Conservation (phyloP, 257 asterid genomes). For the Jasminum sambac region DNA sequence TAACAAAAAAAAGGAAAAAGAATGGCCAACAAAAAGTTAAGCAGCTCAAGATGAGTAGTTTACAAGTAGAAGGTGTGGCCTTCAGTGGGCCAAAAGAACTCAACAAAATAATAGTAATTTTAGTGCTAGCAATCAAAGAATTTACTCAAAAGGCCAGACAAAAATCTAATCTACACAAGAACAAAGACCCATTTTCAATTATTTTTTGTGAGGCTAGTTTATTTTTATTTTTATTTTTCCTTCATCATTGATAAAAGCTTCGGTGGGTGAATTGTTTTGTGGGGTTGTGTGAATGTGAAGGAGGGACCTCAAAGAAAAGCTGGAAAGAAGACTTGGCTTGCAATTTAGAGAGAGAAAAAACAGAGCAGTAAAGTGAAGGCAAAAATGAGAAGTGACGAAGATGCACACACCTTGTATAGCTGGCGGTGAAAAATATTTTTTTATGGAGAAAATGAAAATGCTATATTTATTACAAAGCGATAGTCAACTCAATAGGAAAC, state of each 20-base stretch:
- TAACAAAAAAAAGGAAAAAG: conserved; percentile 2
- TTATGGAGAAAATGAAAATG: conserved; percentile 27
- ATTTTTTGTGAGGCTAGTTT: not conserved
- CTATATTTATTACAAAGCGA: not conserved
- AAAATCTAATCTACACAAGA: conserved; percentile 50
- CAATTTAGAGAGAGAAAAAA: conserved; percentile 40
- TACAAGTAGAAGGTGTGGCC: conserved; percentile 52
- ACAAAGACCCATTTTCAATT: not conserved
- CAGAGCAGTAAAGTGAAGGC: conserved; percentile 42
- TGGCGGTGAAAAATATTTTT: conserved; percentile 15
- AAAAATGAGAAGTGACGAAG: conserved; percentile 26
- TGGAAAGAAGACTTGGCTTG: conserved; percentile 65
- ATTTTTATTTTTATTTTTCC: conserved; percentile 18
- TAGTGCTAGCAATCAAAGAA: conserved; percentile 27
- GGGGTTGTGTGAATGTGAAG: conserved; percentile 48
- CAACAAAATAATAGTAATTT: conserved; percentile 32
- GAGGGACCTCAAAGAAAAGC: conserved; percentile 44
- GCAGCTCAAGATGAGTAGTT: conserved; percentile 47
- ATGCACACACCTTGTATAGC: conserved; percentile 46
- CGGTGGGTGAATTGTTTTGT: conserved; percentile 49
- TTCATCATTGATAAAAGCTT: conserved; percentile 22
- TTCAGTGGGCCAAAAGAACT: conserved; percentile 62
- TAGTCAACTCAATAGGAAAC: conserved; percentile 14
- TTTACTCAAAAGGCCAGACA: conserved; percentile 45
- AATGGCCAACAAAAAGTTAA: conserved; percentile 34